Base-by-base conservation (phyloP, 1,139 yeast genomes). In the Pichia sp. region DNA sequence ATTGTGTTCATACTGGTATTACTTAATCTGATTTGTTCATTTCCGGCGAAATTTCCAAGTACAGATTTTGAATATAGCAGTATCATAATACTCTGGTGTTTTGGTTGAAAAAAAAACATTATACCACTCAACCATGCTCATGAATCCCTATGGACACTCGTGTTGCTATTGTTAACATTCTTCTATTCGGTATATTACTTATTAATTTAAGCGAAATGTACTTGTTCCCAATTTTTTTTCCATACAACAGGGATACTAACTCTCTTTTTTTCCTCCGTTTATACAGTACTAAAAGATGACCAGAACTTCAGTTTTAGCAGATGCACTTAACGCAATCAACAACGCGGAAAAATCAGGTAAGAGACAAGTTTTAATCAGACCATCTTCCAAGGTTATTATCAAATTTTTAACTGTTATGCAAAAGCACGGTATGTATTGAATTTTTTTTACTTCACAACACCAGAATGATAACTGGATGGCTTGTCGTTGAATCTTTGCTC, bases 341-440 rank as follows among this genome's bases (percentile, higher is more conserved):
- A 92, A 92, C 72, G 98, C 98, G 71, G 98, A 92, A 78, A 92
- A 90, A 76, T 82, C 97, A 69, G 98, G 98, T 73, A 92, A 92
- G 79, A 86, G 98, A 77, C 98, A 92, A 79, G 98, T 92, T 61
- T 75, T 92, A 70, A 80, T 92, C 71, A 87, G 98, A 82, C 98
- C 98, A 59, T 90, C 97, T 47, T 92, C 98, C 67, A 92, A 92
- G 81, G 98, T 92, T 62, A 88, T 92, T 72, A 77, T 92, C 79
- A 92, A 88, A 76, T 92, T 90, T 73, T 79, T 92, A 72, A 80
- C 87, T 66, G 98, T 92, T 60, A 90, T 92, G 86, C 98, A 92
- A 79, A 87, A 81, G 78, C 97, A 92, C 72, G 96, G 62, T 59
- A 59, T 50, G 63, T 59, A 77, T 73, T 68, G 23, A 6, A 16